Base-by-base conservation (phyloP, 768 basidiomycete species). In the Mycena polygramma region DNA sequence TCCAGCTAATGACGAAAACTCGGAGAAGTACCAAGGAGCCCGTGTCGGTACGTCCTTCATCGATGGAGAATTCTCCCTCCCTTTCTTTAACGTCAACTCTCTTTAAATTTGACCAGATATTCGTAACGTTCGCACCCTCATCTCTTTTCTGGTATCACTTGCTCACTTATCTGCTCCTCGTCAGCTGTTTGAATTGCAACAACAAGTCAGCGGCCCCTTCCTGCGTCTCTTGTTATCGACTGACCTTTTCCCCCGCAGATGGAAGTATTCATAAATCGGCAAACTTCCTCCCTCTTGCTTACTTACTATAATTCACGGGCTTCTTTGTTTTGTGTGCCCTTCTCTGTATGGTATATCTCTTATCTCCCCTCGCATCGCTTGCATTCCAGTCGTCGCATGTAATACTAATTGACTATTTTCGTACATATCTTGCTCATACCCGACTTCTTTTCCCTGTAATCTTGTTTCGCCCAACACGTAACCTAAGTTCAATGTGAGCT, bases 11-110 rank as follows among this genome's bases (percentile, higher is more conserved):
- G 79, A 99, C 98, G 10, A 89, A n/a, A n/a, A n/a, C n/a, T n/a
- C n/a, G n/a, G n/a, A n/a, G 98, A 64, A 96, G 94, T 77, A 97
- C 98, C 9, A 97, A 99, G 83, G 98, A 98, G 82, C 97, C 97
- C 26, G 98, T 99, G 97, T 98, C 97, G 4, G 93, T 94, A 79
- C 77, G 92, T 86, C 48, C 9, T 41, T 41, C 22, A 30, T 20
- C 20, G 30, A 22, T 17, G 45, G 22, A 15, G 24, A 22, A 22
- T 46, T 49, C 30, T 36, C 65, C n/a, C n/a, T n/a, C n/a, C n/a
- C n/a, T n/a, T n/a, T 71, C 45, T 26, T 54, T 64, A 24, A 54
- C 46, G 1, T 22, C 20, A 17, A 45, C 60, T 60, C 48, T 59
- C 49, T 39, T 41, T 77, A n/a, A n/a, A n/a, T n/a, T n/a, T n/a